These are phyloP conservation scores for Drechslerella coelobrocha DNA, from an alignment of 2,329 filamentous ascomycete species.

Conservation along the genomic window DNA sequence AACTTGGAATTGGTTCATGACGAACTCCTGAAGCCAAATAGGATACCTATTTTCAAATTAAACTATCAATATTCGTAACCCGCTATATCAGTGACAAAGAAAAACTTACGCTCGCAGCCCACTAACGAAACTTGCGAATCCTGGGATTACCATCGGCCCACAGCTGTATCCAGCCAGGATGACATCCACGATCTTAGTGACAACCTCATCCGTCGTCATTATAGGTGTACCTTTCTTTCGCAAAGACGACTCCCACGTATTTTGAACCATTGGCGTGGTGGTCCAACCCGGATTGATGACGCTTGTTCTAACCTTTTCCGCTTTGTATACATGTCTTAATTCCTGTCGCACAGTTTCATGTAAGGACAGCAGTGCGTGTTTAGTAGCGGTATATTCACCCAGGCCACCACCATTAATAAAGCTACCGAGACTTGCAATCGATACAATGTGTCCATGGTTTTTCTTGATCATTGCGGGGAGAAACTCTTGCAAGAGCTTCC, in stretches of 20 bases:
- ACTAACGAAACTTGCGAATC: not conserved
- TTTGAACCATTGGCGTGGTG: conserved; percentile 59
- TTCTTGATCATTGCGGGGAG: conserved; percentile 68
- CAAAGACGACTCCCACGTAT: not conserved
- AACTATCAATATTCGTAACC: too few species aligned
- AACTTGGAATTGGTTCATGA: not conserved
- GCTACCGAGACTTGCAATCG: conserved; percentile 69
- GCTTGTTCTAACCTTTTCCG: conserved; percentile 69
- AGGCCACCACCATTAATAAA: conserved; percentile 68
- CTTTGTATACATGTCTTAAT: conserved; percentile 67
- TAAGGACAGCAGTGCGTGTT: conserved; percentile 71
- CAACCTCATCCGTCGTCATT: conserved; percentile 7
- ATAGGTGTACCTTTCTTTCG: not conserved
- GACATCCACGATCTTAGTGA: conserved; percentile 5
- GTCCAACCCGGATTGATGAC: conserved; percentile 70
- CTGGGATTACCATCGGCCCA: conserved; percentile 5
- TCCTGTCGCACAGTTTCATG: conserved; percentile 71
- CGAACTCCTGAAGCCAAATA: not conserved
- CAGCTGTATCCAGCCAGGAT: conserved; percentile 8
- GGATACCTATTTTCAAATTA: not conserved
- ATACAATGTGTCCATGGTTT: conserved; percentile 76
- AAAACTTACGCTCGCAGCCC: conserved; percentile 1
- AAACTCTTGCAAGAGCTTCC: conserved; percentile 70
- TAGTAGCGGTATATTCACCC: conserved; percentile 72
- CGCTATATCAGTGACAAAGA: too few species aligned